These are phyloP conservation scores for Penicillium fuscoglaucum DNA, from an alignment of 2,329 filamentous ascomycete species.

Conservation along the genomic window DNA sequence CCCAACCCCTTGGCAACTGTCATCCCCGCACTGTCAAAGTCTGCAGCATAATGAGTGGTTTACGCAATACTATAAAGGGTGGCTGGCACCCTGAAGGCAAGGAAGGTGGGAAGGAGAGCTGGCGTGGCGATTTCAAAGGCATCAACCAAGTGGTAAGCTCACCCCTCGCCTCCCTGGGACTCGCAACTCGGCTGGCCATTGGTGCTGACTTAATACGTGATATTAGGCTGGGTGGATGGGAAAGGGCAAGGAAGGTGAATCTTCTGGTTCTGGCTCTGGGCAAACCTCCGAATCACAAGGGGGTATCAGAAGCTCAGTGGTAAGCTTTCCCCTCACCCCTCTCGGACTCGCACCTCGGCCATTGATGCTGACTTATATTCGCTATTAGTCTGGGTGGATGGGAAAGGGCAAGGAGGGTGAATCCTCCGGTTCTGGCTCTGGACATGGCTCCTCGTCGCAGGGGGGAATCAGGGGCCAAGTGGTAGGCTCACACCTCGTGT, in stretches of 20 bases:
- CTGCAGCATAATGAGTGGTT: slow-evolving; percentile 44
- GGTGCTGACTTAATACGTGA: slow-evolving; percentile 13
- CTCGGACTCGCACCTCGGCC: slow-evolving; percentile 4
- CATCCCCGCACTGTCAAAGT: slow-evolving; percentile 2
- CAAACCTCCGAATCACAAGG: background rate
- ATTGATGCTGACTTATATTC: slow-evolving; percentile 18
- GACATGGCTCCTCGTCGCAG: background rate
- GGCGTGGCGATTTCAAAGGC: slow-evolving; percentile 58
- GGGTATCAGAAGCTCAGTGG: slow-evolving; percentile 40
- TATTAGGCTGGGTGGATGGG: slow-evolving; percentile 60
- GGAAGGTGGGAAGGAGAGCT: slow-evolving; percentile 55
- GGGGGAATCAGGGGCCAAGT: slow-evolving; percentile 41
- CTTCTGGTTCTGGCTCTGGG: slow-evolving; percentile 25
- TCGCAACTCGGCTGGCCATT: slow-evolving; percentile 10
- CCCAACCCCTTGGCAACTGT: background rate
- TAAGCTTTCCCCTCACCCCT: slow-evolving; percentile 33
- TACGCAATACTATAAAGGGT: slow-evolving; percentile 51
- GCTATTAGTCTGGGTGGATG: slow-evolving; percentile 56
- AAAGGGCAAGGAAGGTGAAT: slow-evolving; percentile 50
- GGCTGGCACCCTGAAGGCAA: slow-evolving; percentile 58
- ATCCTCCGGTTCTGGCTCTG: slow-evolving; percentile 17
- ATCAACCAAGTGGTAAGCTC: slow-evolving; percentile 56
- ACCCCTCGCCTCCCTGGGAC: background rate
- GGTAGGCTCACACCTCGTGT: slow-evolving; percentile 40
- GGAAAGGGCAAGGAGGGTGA: slow-evolving; percentile 54